A percentile compares a stretch with the other conserved stretches of the same genome.
Conservation (phyloP, 2,329 filamentous ascomycete species). For the Fusarium praegraminearum region DNA sequence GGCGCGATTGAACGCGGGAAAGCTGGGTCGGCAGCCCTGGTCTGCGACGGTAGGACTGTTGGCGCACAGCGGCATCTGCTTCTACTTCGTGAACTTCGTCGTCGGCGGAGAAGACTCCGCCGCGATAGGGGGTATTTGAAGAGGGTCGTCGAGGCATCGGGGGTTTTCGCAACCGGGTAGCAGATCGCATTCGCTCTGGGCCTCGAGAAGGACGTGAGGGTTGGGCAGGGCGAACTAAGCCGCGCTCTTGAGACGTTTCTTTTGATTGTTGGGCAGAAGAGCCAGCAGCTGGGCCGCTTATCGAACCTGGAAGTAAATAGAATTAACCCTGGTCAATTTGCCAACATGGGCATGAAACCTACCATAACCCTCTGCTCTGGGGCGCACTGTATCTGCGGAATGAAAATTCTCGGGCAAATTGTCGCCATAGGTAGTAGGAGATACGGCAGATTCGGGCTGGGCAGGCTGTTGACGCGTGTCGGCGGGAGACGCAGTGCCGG, state of each 20-base stretch:
- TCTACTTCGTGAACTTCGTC: conserved; percentile 87
- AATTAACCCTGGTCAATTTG: conserved; percentile 25
- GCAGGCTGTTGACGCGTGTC: conserved; percentile 60
- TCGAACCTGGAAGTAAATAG: conserved; percentile 43
- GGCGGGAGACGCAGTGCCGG: conserved; percentile 60
- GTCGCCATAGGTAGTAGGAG: conserved; percentile 53
- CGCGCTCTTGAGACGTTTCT: conserved; percentile 56
- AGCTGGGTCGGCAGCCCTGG: conserved; percentile 51
- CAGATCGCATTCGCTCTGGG: conserved; percentile 62
- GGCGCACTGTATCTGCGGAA: conserved; percentile 70
- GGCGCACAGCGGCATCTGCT: conserved; percentile 68
- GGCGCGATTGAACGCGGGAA: conserved; percentile 58
- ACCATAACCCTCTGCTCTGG: conserved; percentile 71
- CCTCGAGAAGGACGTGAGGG: conserved; percentile 56
- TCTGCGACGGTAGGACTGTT: conserved; percentile 56
- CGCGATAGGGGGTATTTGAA: conserved; percentile 81
- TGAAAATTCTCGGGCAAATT: conserved; percentile 66
- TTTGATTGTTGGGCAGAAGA: conserved; percentile 51
- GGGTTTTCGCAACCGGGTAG: conserved; percentile 74
- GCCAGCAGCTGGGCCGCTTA: conserved; percentile 44
- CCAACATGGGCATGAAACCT: conserved; percentile 41
- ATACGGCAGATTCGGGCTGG: conserved; percentile 52
- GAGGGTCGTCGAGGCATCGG: conserved; percentile 75
- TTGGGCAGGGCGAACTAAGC: conserved; percentile 50
- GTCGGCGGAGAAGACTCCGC: conserved; percentile 90